Evolutionary conservation across 305 asterid genomes (phyloP), one percentile per base, ranked within the genome.

Genomic region (Rubia balearica): DNA sequence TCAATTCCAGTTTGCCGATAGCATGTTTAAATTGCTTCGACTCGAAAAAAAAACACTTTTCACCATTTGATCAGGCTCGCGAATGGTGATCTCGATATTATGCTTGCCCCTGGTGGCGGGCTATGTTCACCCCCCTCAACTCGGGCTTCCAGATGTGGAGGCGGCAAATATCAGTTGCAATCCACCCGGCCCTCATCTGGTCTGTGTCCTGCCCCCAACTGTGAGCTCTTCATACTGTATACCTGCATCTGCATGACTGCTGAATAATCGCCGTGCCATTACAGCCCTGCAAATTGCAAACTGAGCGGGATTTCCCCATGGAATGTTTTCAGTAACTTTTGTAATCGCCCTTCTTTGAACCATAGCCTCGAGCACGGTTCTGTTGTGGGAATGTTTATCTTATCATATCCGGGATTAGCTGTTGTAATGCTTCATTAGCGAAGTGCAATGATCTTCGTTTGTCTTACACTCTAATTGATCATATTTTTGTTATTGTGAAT

Each of bases 71-170:
- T 71, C 85, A 94, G 99, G 99, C 78, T 85, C 99, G 14, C 76
- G 97, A 69, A 87, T 88, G 51, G 91, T 75, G 60, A 85, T 91
- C 73, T 88, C 96, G 7, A 79, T 94, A 78, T 76, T 88, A 69
- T 91, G 98, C 78, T 82, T 94, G 79, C 99, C 99, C 24, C 87
- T 91, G 68, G 92, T 88, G 76, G 92, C 99, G 74, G 99, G 99
- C 74, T 94, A 94, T 53, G 90, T 94, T 22, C 89, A 89, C 27
- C 99, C 99, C 40, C 98, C 97, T 72, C 95, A 91, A 64, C 90
- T 94, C 13, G 83, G 87, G 43, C 82, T 94, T 78, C 99, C 98
- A 7, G 81, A 88, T 30, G 84, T 91, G 6, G 88, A 83, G 7
- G 80, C 87, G 77, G 82, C 88, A 12, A 84, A 88, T 76, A 90